A percentile compares a stretch with the other conserved stretches of the same genome.
phyloP scores from a whole-genome alignment of 139 green algal species.

The Chlamydomonas sp. region DNA sequence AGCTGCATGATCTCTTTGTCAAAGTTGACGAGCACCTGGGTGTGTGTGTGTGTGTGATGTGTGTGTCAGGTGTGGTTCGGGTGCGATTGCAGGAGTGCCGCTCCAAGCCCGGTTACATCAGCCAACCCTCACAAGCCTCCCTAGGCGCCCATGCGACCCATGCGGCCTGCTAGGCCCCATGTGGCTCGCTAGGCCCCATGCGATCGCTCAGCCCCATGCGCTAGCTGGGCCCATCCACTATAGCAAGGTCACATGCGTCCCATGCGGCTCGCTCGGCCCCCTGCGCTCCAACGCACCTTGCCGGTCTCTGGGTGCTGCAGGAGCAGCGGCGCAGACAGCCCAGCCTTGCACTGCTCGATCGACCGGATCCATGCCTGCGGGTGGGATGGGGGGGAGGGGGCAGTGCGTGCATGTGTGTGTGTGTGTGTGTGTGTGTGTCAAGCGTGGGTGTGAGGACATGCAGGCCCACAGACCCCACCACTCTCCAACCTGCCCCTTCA shows the following conservation, averaged over 20 bases:
- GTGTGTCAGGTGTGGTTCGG: slow-evolving; percentile 20
- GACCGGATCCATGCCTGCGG: slow-evolving; percentile 40
- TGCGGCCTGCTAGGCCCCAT: no score
- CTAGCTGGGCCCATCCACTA: no score
- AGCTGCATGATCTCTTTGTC: slow-evolving; percentile 83
- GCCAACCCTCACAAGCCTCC: no score
- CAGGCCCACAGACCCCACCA: not conserved
- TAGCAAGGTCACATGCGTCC: not conserved
- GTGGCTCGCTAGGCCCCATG: no score
- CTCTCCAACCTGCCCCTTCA: slow-evolving; percentile 44
- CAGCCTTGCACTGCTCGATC: slow-evolving; percentile 64
- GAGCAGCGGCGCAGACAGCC: slow-evolving; percentile 74
- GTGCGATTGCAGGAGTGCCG: not conserved
- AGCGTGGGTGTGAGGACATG: not conserved
- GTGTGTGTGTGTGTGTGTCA: not conserved
- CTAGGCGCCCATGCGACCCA: no score
- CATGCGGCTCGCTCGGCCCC: not conserved
- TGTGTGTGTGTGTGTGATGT: no score
- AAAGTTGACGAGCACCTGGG: slow-evolving; percentile 84
- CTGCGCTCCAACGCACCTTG: no score
- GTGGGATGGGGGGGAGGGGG: not conserved
- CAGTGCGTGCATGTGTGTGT: no score
- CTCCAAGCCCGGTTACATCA: no score
- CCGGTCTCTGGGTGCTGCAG: slow-evolving; percentile 71
- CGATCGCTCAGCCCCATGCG: no score